Conservation (phyloP, 805 yeast genomes). For the Zygotorulaspora florentina region DNA sequence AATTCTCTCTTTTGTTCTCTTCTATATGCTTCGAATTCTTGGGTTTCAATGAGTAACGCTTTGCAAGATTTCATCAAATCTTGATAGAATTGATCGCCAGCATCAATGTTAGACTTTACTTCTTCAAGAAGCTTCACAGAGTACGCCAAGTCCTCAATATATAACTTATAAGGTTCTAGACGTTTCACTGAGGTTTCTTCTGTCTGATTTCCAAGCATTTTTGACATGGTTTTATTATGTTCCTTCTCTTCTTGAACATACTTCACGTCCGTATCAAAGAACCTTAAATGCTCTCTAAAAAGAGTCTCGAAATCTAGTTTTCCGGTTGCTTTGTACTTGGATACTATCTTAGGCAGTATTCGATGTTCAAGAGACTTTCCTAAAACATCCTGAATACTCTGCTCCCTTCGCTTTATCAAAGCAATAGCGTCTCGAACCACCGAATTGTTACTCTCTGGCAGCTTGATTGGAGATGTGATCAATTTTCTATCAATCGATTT, state of each 20-base stretch:
- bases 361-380: constrained; percentile 44
- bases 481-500: constrained; percentile 46
- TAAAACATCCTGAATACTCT: constrained; percentile 39
- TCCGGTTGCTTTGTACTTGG: constrained; percentile 40
- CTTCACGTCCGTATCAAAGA: constrained; percentile 48
- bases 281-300: constrained; percentile 41
- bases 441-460: constrained; percentile 34
- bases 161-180: constrained; percentile 20
- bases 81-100: constrained; percentile 68
- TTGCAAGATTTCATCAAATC: constrained; percentile 50
- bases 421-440: constrained; percentile 33
- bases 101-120: constrained; percentile 54
- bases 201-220: constrained; percentile 35
- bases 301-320: constrained; percentile 38
- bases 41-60: constrained; percentile 45
- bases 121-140: constrained; percentile 43
- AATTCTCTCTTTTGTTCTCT: constrained; percentile 51
- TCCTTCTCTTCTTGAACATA: constrained; percentile 42
- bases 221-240: constrained; percentile 39
- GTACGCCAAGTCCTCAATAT: constrained; percentile 26
- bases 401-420: constrained; percentile 34
- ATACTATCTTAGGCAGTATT: constrained; percentile 50
- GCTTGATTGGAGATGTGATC: constrained; percentile 35
- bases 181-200: constrained; percentile 7
- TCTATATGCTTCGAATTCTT: constrained; percentile 47